Evolutionary conservation across 2,329 filamentous ascomycete species (phyloP).

Genomic region (Zasmidium angulare): DNA sequence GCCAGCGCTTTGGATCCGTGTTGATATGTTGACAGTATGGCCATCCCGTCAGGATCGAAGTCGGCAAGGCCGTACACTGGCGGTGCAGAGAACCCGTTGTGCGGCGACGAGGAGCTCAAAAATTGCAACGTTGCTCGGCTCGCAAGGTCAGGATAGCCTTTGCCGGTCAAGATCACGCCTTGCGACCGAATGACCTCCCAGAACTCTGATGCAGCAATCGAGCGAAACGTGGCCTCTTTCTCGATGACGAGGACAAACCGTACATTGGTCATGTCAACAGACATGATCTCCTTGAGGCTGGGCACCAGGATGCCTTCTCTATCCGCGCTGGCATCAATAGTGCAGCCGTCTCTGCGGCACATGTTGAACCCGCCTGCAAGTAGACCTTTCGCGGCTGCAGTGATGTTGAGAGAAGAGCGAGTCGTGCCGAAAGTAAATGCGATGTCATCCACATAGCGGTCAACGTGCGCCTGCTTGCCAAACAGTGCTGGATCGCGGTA

Average conservation of each 20-base stretch:
- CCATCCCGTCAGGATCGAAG: slow-evolving; percentile 73
- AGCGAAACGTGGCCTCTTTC: slow-evolving; percentile 80
- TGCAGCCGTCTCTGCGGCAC: slow-evolving; percentile 46
- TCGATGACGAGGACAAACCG: slow-evolving; percentile 73
- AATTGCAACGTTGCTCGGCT: slow-evolving; percentile 65
- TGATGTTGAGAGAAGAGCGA: slow-evolving; percentile 68
- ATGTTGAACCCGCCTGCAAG: slow-evolving; percentile 60
- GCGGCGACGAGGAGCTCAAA: slow-evolving; percentile 50
- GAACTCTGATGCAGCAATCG: slow-evolving; percentile 59
- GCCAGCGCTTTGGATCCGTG: slow-evolving; percentile 63
- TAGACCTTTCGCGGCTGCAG: slow-evolving; percentile 72
- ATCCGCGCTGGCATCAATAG: slow-evolving; percentile 41
- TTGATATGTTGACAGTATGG: slow-evolving; percentile 73
- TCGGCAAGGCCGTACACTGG: slow-evolving; percentile 68
- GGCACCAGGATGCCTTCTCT: slow-evolving; percentile 63
- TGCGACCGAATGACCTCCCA: slow-evolving; percentile 52
- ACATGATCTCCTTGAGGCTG: slow-evolving; percentile 48
- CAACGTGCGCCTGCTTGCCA: slow-evolving; percentile 65
- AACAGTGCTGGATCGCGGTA: slow-evolving; percentile 76
- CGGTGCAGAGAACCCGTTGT: slow-evolving; percentile 41
- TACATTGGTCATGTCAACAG: slow-evolving; percentile 50
- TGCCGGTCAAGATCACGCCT: slow-evolving; percentile 73
- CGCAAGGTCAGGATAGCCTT: slow-evolving; percentile 76
- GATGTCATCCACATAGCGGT: slow-evolving; percentile 71
- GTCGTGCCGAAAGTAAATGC: slow-evolving; percentile 67